These are phyloP conservation scores for Calonectria pauciramosa DNA, from an alignment of 2,329 filamentous ascomycete genomes.

Conservation along the genomic window DNA sequence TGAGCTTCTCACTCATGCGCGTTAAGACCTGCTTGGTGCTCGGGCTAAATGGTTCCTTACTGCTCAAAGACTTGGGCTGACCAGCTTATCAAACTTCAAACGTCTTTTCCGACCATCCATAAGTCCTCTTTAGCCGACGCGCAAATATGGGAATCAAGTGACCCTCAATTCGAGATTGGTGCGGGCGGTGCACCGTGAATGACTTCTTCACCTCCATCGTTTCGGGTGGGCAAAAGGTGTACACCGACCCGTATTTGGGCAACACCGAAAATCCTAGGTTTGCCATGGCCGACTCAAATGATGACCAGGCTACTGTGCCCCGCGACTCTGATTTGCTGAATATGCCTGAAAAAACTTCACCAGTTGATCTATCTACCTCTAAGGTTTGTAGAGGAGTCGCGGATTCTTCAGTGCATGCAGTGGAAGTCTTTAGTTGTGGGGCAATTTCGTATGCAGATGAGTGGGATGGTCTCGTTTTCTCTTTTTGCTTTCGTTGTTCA, in stretches of 20 bases:
- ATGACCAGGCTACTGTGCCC: slow-evolving; percentile 51
- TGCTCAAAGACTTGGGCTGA: neutral
- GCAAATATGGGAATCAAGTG: slow-evolving; percentile 45
- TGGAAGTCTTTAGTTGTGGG: neutral
- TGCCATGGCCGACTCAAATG: slow-evolving; percentile 57
- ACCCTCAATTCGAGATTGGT: slow-evolving; percentile 53
- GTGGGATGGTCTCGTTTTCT: slow-evolving; percentile 58
- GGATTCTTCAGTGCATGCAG: neutral
- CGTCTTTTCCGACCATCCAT: slow-evolving; percentile 52
- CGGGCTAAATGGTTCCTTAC: too few relatives aligned
- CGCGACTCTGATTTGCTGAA: slow-evolving; percentile 49
- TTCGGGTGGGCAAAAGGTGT: slow-evolving; percentile 53
- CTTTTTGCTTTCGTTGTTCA: slow-evolving; percentile 55
- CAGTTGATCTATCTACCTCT: slow-evolving; percentile 55
- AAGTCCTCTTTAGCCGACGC: slow-evolving; percentile 49
- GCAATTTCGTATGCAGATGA: slow-evolving; percentile 52
- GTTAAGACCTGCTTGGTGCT: too few relatives aligned
- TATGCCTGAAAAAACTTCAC: slow-evolving; percentile 53
- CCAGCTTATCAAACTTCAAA: slow-evolving; percentile 47
- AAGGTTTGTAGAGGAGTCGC: slow-evolving; percentile 36
- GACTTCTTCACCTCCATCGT: slow-evolving; percentile 42
- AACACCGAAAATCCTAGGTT: slow-evolving; percentile 57
- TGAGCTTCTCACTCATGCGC: too few relatives aligned
- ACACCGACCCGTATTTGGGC: slow-evolving; percentile 58
- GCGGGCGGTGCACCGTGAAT: slow-evolving; percentile 55